Conservation (phyloP, 768 basidiomycete genomes). For the Termitomyces sp. region DNA sequence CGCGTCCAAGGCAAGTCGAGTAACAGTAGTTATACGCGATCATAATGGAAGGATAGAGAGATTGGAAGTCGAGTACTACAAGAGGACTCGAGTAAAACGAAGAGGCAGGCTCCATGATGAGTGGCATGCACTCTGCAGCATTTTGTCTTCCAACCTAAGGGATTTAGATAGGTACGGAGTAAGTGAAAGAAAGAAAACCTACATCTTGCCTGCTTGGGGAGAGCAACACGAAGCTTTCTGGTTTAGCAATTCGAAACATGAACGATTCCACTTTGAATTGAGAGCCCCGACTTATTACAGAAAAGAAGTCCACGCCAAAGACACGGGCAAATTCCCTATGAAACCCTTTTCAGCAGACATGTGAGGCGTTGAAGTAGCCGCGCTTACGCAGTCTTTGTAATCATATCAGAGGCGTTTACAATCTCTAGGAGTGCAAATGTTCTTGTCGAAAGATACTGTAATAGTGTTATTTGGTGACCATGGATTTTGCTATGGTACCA, state of each 20-base stretch:
- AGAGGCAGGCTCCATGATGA: conserved; percentile 92
- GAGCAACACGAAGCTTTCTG: conserved; percentile 85
- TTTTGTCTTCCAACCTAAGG: conserved; percentile 89
- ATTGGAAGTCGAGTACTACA: conserved; percentile 93
- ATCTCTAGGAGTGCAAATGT: conserved; percentile 70
- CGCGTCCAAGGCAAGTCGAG: conserved; percentile 91
- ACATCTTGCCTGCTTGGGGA: conserved; percentile 89
- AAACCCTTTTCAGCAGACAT: background rate
- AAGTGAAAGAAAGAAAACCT: conserved; percentile 14
- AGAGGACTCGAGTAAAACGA: conserved; percentile 92
- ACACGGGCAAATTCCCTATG: conserved; percentile 95
- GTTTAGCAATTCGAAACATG: conserved; percentile 96
- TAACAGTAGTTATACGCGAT: conserved; percentile 98
- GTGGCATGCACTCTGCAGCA: conserved; percentile 91
- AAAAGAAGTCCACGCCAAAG: conserved; percentile 96
- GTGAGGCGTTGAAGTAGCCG: conserved; percentile 1
- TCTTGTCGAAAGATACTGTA: conserved; percentile 63
- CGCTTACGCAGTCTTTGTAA: conserved; percentile 86
- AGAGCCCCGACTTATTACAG: conserved; percentile 89
- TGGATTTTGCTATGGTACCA: conserved; percentile 65
- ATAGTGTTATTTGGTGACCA: conserved; percentile 43
- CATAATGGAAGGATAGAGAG: conserved; percentile 96
- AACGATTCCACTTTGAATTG: conserved; percentile 99
- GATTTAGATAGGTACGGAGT: background rate
- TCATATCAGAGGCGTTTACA: conserved; percentile 71